These are phyloP conservation scores for Xylaria sp. DNA, from an alignment of 2,329 filamentous ascomycete species.

Conservation along the genomic window DNA sequence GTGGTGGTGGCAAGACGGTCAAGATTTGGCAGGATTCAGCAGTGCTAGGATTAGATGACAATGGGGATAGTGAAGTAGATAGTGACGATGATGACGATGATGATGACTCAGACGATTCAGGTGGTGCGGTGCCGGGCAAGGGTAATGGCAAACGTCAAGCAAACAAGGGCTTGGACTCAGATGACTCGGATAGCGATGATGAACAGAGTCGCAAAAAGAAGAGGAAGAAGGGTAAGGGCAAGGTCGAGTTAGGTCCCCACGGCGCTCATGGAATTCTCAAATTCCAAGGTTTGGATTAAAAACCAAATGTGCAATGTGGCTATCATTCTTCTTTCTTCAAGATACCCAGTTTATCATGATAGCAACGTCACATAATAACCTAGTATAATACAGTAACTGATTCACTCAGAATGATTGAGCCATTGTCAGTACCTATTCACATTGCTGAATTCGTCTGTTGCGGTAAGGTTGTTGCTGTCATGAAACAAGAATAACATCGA, in stretches of 20 bases:
- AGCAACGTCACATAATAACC: conserved; percentile 12
- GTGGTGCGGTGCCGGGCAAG: conserved; percentile 57
- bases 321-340: conserved; percentile 34
- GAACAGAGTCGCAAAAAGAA: conserved; percentile 59
- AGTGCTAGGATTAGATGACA: conserved; percentile 57
- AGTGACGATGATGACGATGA: conserved; percentile 61
- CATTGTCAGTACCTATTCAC: neutral
- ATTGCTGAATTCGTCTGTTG: neutral
- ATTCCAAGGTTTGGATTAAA: conserved; percentile 59
- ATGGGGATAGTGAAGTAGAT: conserved; percentile 61
- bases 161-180: conserved; percentile 54
- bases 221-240: conserved; percentile 55
- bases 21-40: conserved; percentile 88
- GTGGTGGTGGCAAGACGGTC: conserved; percentile 83
- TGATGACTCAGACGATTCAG: conserved; percentile 56
- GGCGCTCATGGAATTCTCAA: conserved; percentile 63
- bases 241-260: conserved; percentile 58
- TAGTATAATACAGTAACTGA: conserved; percentile 3
- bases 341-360: conserved; percentile 41
- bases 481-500: neutral
- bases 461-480: neutral
- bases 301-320: neutral
- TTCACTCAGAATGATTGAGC: neutral
- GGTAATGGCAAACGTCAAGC: conserved; percentile 53
- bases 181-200: conserved; percentile 58